Evolutionary conservation across 2,329 filamentous ascomycete species (phyloP).

Genomic region (Sarocladium oryzae): DNA sequence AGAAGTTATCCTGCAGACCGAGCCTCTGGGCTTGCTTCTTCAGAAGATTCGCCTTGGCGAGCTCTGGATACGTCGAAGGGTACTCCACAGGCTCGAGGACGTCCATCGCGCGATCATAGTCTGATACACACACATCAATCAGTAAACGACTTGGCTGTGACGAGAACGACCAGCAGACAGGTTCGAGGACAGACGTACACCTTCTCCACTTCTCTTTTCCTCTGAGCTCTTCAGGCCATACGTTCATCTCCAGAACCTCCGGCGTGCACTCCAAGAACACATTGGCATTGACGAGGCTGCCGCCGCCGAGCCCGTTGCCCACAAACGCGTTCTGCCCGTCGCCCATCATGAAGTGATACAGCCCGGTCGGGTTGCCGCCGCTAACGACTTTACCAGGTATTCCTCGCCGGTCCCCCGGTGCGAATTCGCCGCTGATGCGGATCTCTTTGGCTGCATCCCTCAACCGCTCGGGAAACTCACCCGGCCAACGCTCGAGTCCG

Average conservation of each 20-base stretch:
- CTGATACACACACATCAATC: constrained; percentile 31
- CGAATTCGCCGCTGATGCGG: constrained; percentile 49
- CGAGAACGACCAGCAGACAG: background rate
- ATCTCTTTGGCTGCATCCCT: constrained; percentile 43
- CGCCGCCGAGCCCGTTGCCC: constrained; percentile 58
- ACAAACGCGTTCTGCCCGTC: constrained; percentile 57
- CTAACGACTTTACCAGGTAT: constrained; percentile 25
- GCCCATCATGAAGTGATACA: constrained; percentile 58
- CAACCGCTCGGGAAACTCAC: constrained; percentile 51
- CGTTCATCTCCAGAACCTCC: constrained; percentile 42
- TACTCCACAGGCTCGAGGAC: constrained; percentile 55
- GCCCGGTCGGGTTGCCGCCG: constrained; percentile 48
- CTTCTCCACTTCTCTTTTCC: constrained; percentile 33
- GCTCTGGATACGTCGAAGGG: constrained; percentile 48
- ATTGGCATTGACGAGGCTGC: constrained; percentile 61
- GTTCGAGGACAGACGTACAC: constrained; percentile 34
- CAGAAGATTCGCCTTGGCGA: constrained; percentile 52
- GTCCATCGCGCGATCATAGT: constrained; percentile 48
- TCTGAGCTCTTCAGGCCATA: constrained; percentile 55
- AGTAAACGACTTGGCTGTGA: background rate
- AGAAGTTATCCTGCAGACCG: constrained; percentile 46
- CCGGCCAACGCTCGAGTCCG: constrained; percentile 59
- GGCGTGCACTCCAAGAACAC: constrained; percentile 56
- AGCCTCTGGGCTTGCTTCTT: constrained; percentile 48
- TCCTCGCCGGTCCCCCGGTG: constrained; percentile 28